A percentile compares a stretch with the other conserved stretches of the same genome.
Conservation (phyloP, 768 basidiomycete genomes). For the Lentinula edodes region DNA sequence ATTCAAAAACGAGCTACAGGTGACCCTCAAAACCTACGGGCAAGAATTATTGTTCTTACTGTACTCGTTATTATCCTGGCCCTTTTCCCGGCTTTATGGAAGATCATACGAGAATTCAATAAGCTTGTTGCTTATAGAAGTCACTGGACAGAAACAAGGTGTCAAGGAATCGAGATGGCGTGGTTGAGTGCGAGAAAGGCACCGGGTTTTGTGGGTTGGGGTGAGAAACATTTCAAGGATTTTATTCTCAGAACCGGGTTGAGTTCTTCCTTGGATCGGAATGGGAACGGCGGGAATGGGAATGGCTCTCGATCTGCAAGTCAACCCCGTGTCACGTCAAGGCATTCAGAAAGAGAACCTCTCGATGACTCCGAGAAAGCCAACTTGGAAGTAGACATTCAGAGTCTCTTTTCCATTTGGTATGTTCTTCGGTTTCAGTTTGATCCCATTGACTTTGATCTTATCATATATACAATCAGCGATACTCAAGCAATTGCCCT, state of each 20-base stretch:
- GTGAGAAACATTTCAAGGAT: conserved; percentile 69
- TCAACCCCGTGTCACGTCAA: conserved; percentile 20
- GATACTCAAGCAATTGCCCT: conserved; percentile 63
- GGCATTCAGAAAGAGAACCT: conserved; percentile 19
- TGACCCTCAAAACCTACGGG: conserved; percentile 39
- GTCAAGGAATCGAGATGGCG: conserved; percentile 68
- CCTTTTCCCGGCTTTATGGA: conserved; percentile 58
- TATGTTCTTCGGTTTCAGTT: conserved; percentile 19
- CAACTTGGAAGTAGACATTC: conserved; percentile 56
- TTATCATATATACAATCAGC: conserved; percentile 27
- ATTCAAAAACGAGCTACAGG: conserved; percentile 29
- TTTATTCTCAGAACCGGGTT: conserved; percentile 60
- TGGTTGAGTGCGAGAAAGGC: conserved; percentile 63
- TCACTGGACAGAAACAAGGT: conserved; percentile 58
- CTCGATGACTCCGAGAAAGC: conserved; percentile 37
- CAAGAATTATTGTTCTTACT: conserved; percentile 65
- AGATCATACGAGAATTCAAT: conserved; percentile 61
- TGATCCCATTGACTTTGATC: background rate
- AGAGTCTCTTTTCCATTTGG: conserved; percentile 72
- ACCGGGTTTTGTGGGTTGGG: conserved; percentile 66
- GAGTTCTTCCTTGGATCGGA: conserved; percentile 48
- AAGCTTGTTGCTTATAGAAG: conserved; percentile 46
- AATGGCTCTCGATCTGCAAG: conserved; percentile 18
- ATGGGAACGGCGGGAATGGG: conserved; percentile 21
- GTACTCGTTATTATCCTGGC: conserved; percentile 58